Conservation (phyloP, 768 basidiomycete genomes). For the Leccinellum luteum region DNA sequence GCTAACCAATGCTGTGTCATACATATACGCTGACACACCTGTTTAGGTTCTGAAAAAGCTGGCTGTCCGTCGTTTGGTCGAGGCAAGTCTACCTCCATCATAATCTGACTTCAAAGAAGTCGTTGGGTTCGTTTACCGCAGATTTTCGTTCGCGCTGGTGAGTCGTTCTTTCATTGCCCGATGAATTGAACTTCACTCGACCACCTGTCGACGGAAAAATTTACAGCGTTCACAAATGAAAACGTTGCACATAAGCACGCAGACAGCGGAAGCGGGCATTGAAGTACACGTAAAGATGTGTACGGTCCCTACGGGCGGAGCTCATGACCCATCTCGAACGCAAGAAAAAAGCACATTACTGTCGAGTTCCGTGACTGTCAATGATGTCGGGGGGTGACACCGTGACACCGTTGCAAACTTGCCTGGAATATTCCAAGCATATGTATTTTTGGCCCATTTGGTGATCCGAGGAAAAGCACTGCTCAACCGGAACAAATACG, state of each 20-base stretch:
- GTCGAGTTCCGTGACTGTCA: not conserved
- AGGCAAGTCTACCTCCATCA: slow-evolving; percentile 33
- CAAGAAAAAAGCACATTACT: not conserved
- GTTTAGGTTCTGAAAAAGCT: slow-evolving; percentile 40
- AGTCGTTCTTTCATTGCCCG: slow-evolving; percentile 8
- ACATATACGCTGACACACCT: not conserved
- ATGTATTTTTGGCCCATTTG: too few species aligned
- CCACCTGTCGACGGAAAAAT: not conserved
- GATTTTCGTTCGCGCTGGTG: slow-evolving; percentile 41
- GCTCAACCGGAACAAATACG: too few species aligned
- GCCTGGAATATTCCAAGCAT: too few species aligned
- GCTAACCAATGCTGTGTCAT: not conserved
- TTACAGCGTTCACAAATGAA: slow-evolving; percentile 32
- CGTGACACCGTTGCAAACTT: too few species aligned
- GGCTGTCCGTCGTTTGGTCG: slow-evolving; percentile 32
- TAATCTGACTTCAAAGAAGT: slow-evolving; percentile 42
- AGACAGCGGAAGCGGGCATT: slow-evolving; percentile 32
- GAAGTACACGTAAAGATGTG: slow-evolving; percentile 39
- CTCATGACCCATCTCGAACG: not conserved
- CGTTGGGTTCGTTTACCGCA: slow-evolving; percentile 40
- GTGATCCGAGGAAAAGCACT: too few species aligned
- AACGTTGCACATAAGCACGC: slow-evolving; percentile 20
- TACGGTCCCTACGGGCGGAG: slow-evolving; percentile 11
- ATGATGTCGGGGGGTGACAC: slow-evolving; percentile 11
- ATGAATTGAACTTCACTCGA: not conserved